Evolutionary conservation across 768 basidiomycete genomes (phyloP).

Genomic region (Pulveroboletus sp.): DNA sequence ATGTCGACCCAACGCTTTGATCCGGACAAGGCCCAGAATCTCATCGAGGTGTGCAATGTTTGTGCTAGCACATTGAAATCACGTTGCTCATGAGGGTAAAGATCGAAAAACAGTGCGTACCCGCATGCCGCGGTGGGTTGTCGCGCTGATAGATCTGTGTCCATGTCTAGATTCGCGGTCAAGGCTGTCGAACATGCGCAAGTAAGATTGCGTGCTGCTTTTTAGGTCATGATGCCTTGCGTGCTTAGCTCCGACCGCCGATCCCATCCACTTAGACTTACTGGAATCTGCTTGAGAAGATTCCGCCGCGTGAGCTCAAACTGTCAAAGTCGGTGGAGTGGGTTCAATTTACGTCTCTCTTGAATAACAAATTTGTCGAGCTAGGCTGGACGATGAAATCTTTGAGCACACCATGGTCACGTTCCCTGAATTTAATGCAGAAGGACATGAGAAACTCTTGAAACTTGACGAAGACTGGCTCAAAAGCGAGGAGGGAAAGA

Average conservation of each 20-base stretch:
- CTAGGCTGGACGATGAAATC: constrained; percentile 87
- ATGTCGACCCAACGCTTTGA: constrained; percentile 64
- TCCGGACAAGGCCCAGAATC: constrained; percentile 88
- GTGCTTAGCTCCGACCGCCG: constrained; percentile 6
- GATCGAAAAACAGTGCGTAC: constrained; percentile 93
- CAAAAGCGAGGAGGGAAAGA: constrained; percentile 86
- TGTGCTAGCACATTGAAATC: constrained; percentile 12
- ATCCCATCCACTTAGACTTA: constrained; percentile 59
- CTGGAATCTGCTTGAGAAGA: constrained; percentile 86
- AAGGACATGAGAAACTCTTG: constrained; percentile 42
- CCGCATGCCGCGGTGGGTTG: not conserved
- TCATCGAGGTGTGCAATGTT: constrained; percentile 61
- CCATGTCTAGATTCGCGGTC: constrained; percentile 42
- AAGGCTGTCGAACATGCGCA: constrained; percentile 96
- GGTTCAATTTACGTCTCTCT: constrained; percentile 1
- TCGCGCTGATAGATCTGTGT: constrained; percentile 10
- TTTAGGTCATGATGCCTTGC: constrained; percentile 1
- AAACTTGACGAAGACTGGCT: constrained; percentile 86
- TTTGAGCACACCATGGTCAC: constrained; percentile 64
- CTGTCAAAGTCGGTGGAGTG: constrained; percentile 66
- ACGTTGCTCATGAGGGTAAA: constrained; percentile 31
- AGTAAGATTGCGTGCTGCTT: constrained; percentile 41
- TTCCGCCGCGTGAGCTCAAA: constrained; percentile 68
- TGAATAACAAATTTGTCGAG: constrained; percentile 17
- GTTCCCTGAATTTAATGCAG: constrained; percentile 75